These are phyloP conservation scores for Leccinum imitatum DNA, from an alignment of 768 basidiomycete genomes.

Conservation along the genomic window DNA sequence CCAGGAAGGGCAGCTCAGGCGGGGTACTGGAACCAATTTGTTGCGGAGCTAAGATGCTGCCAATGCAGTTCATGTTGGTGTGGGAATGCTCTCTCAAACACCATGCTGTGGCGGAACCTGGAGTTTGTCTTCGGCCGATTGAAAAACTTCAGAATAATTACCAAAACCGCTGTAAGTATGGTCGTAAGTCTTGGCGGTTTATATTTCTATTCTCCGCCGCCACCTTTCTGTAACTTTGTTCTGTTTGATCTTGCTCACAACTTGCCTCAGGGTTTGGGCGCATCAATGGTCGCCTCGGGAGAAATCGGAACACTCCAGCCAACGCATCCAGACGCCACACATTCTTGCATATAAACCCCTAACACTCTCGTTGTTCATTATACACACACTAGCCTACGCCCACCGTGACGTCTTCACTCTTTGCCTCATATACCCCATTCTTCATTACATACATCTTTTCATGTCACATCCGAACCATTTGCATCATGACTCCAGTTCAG, in stretches of 20 bases:
- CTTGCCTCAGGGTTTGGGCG: neutral
- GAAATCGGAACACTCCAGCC: neutral
- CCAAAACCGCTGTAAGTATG: no score
- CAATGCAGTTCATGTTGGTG: neutral
- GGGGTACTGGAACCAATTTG: neutral
- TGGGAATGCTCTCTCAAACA: neutral
- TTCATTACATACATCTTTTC: neutral
- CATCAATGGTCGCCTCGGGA: neutral
- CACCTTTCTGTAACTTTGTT: neutral
- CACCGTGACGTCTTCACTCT: neutral
- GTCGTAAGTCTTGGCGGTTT: neutral
- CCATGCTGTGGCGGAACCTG: constrained; percentile 4
- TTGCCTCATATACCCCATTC: neutral
- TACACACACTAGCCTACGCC: neutral
- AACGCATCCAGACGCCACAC: neutral
- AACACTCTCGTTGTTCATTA: neutral
- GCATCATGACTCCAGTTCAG: neutral
- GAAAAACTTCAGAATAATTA: no score
- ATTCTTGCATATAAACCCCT: neutral
- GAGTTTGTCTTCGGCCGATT: neutral
- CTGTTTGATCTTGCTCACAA: neutral
- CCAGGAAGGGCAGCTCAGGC: neutral
- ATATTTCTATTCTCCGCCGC: no score
- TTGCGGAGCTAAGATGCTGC: neutral
- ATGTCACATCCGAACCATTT: constrained; percentile 1